Conservation (phyloP, 805 yeast genomes). For the Myxozyma kluyveri region DNA sequence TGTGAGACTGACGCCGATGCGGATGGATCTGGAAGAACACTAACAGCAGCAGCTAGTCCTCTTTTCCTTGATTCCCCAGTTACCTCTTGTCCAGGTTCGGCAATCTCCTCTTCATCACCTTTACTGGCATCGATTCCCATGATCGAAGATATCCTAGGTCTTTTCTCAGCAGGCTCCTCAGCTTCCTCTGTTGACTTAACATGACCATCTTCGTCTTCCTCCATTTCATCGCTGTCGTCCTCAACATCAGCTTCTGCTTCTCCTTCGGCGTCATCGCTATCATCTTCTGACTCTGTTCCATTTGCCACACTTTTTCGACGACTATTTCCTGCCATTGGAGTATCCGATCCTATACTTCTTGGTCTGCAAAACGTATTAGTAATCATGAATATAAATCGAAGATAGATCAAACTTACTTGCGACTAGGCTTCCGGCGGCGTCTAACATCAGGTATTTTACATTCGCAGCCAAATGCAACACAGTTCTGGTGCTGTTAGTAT, state of each 20-base stretch:
- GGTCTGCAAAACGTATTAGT: not conserved
- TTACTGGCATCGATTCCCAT: no score
- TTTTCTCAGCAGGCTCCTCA: no score
- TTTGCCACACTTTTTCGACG: not conserved
- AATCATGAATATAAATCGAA: not conserved
- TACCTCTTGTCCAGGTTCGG: no score
- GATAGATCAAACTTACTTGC: slow-evolving; percentile 59
- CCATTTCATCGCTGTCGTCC: slow-evolving; percentile 19
- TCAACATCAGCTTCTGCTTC: slow-evolving; percentile 13
- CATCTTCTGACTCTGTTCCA: not conserved
- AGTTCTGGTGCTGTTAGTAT: slow-evolving; percentile 29
- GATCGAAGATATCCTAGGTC: no score
- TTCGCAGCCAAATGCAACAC: slow-evolving; percentile 35
- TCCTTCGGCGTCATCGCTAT: not conserved
- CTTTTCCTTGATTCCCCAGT: not conserved
- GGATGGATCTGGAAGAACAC: no score
- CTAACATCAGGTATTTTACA: slow-evolving; percentile 63
- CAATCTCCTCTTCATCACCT: no score
- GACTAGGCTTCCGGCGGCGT: slow-evolving; percentile 61
- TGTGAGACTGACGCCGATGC: no score
- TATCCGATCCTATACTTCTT: not conserved
- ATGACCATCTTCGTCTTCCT: no score
- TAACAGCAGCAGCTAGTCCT: slow-evolving; percentile 8
- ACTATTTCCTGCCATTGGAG: not conserved
- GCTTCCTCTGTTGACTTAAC: no score